Evolutionary conservation across 2,329 filamentous ascomycete genomes (phyloP), one percentile per base, ranked within the genome.

Genomic region (Fonsecaea multimorphosa): DNA sequence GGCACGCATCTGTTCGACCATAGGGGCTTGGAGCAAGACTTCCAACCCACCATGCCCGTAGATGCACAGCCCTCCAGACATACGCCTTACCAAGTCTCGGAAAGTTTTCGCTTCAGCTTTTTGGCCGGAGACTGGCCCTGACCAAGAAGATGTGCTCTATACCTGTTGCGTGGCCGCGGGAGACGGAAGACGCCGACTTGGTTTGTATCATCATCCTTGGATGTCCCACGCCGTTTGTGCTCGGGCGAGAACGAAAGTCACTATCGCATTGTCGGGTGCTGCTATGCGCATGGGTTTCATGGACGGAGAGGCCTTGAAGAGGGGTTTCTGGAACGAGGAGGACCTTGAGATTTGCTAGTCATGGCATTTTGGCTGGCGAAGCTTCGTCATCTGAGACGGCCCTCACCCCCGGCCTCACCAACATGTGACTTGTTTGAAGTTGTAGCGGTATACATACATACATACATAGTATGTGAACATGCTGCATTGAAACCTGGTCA

Each of bases 261-360:
- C 24, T 68, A 55, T 46, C 58, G 60, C n/a, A 63, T 68, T 14
- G 66, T 68, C n/a, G 66, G 66, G 34, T 65, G 64, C 40, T 63
- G 31, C 11, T 68, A 68, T 36, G 64, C 64, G 8, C 60, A 64
- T 44, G 60, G 60, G 2, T 53, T 68, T n/a, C 31, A 68, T 68
- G 67, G 64, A 66, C 46, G 67, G 67, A 7, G 64, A 68, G 60
- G 36, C 40, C 19, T 12, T 46, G 29, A 31, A 31, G 29, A 8
- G 3, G 3, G 8, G 29, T 31, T 31, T 31, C 29, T 31, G 29
- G 29, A 31, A 31, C 3, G 29, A 31, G 29, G 29, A 31, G 8
- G 29, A 31, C 29, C 29, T 31, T 31, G 29, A 31, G 29, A 31
- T 31, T 8, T 8, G 29, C 29, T 31, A 31, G 8, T 31, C 29